Evolutionary conservation across 176 grass and related monocot species (phyloP).

Genomic region (Hordeum marinum): DNA sequence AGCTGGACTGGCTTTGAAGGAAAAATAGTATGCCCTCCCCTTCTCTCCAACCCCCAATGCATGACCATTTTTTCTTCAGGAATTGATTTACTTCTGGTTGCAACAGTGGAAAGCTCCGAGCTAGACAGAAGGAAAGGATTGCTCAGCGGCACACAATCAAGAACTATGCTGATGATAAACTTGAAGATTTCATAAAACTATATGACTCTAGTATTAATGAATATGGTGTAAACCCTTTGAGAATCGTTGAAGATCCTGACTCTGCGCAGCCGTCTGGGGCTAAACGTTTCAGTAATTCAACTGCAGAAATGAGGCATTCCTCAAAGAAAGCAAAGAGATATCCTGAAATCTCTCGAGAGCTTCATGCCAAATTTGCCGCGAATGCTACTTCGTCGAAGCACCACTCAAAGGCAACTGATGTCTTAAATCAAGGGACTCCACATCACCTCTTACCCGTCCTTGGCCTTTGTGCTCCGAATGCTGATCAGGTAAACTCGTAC

Average conservation of each 20-base stretch:
- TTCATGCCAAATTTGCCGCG: conserved; percentile 37
- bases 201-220: conserved; percentile 33
- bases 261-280: conserved; percentile 31
- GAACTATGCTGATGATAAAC: conserved; percentile 32
- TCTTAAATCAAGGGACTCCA: conserved; percentile 50
- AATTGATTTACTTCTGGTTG: conserved; percentile 37
- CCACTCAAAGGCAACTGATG: conserved; percentile 33
- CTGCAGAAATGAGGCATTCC: conserved; percentile 44
- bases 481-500: conserved; percentile 55
- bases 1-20: conserved; percentile 79
- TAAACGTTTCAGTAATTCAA: conserved; percentile 45
- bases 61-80: conserved; percentile 16
- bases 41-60: background rate
- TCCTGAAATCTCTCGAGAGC: conserved; percentile 49
- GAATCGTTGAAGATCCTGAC: conserved; percentile 39
- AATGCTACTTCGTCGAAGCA: conserved; percentile 45
- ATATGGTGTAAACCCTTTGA: conserved; percentile 40
- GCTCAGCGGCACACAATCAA: conserved; percentile 48
- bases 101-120: conserved; percentile 84
- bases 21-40: conserved; percentile 80
- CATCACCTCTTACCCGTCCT: conserved; percentile 77
- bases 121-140: conserved; percentile 91
- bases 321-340: conserved; percentile 58
- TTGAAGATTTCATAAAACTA: conserved; percentile 39
- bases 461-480: conserved; percentile 93